phyloP scores from a whole-genome alignment of 1,284 basidiomycete species.

The Ganoderma sinense region DNA sequence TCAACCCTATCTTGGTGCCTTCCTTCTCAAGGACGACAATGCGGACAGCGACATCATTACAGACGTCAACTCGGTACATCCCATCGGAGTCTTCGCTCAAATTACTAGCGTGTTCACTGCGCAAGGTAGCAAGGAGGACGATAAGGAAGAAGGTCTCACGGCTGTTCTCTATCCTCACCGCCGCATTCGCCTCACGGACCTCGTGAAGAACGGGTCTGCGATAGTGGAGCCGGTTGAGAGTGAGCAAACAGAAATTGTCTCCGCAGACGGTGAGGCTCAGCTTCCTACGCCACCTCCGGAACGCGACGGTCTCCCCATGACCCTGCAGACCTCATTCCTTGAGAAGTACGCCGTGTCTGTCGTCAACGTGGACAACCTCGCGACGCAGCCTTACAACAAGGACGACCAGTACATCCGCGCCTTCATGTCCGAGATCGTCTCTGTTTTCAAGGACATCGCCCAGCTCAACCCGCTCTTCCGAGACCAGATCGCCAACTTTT shows the following conservation, averaged over 20 bases:
- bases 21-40: constrained; percentile 95
- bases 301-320: constrained; percentile 35
- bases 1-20: constrained; percentile 97
- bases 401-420: constrained; percentile 95
- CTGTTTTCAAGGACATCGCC: constrained; percentile 98
- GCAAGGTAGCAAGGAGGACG: constrained; percentile 62
- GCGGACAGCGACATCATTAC: constrained; percentile 95
- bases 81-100: constrained; percentile 97
- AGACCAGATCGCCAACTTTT: constrained; percentile 98
- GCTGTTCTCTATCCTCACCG: constrained; percentile 97
- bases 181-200: constrained; percentile 89
- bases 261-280: constrained; percentile 31
- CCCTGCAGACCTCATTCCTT: constrained; percentile 88
- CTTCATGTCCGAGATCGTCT: constrained; percentile 96
- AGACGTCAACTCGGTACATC: constrained; percentile 88
- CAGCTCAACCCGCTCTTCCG: constrained; percentile 98
- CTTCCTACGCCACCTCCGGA: constrained; percentile 49
- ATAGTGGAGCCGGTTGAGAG: constrained; percentile 56
- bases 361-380: constrained; percentile 89
- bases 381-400: constrained; percentile 87
- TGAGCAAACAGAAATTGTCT: constrained; percentile 46
- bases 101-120: constrained; percentile 90
- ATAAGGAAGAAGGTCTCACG: constrained; percentile 88
- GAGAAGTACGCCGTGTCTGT: constrained; percentile 91
- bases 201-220: constrained; percentile 70